Conservation (phyloP, 768 basidiomycete genomes). For the Boletus rubroflammeus region DNA sequence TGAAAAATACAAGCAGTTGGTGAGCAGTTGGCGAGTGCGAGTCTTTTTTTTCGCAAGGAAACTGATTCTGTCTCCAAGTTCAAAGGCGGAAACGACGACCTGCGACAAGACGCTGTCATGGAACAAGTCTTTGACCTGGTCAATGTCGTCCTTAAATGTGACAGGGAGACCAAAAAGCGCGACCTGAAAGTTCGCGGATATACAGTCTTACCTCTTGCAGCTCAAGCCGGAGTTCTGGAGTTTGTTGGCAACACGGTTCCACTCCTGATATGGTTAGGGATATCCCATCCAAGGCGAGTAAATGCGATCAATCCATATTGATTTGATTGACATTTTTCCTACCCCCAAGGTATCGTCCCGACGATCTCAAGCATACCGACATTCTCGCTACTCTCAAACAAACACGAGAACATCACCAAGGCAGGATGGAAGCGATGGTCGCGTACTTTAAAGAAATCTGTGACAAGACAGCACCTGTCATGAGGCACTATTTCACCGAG, state of each 20-base stretch:
- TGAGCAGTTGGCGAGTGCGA: slow-evolving; percentile 35
- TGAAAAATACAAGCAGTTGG: slow-evolving; percentile 70
- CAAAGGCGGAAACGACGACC: slow-evolving; percentile 88
- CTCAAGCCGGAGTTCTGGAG: slow-evolving; percentile 82
- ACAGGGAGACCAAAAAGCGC: slow-evolving; percentile 74
- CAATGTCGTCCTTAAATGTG: slow-evolving; percentile 68
- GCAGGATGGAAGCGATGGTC: slow-evolving; percentile 30
- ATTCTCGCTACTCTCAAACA: slow-evolving; percentile 29
- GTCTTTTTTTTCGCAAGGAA: background rate
- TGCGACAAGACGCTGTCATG: slow-evolving; percentile 98
- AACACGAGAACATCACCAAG: slow-evolving; percentile 32
- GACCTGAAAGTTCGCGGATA: slow-evolving; percentile 77
- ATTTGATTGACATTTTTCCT: background rate
- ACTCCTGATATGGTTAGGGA: slow-evolving; percentile 56
- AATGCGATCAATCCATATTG: background rate
- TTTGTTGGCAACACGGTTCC: slow-evolving; percentile 80
- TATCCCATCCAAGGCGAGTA: slow-evolving; percentile 60
- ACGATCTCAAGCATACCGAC: slow-evolving; percentile 42
- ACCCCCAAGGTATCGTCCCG: slow-evolving; percentile 58
- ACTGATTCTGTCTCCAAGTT: slow-evolving; percentile 49
- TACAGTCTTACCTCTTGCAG: slow-evolving; percentile 81
- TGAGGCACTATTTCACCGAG: slow-evolving; percentile 94
- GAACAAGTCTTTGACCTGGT: slow-evolving; percentile 94
- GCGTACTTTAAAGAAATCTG: slow-evolving; percentile 37
- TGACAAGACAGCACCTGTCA: slow-evolving; percentile 68